Evolutionary conservation across 768 basidiomycete genomes (phyloP).

Genomic region (Hebeloma cylindrosporum): DNA sequence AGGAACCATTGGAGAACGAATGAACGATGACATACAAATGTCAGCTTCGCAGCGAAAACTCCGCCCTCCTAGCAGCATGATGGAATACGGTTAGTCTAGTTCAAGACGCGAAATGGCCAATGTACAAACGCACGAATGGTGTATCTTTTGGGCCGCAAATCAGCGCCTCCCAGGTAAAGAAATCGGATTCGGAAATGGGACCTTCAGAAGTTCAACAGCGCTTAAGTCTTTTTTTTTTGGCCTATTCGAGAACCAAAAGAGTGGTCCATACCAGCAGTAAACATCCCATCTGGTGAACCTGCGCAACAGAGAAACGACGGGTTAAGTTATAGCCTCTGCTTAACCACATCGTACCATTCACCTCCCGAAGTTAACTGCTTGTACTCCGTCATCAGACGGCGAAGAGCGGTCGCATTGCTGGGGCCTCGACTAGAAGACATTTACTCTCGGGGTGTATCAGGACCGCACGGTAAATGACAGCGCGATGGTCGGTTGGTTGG

Average conservation of each 20-base stretch:
- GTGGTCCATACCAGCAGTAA: constrained; percentile 69
- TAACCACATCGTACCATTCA: constrained; percentile 26
- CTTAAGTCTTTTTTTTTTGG: background rate
- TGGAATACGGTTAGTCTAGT: too few relatives aligned
- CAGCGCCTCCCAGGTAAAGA: constrained; percentile 95
- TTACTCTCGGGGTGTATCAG: too few relatives aligned
- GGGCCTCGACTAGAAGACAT: constrained; percentile 40
- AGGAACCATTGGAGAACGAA: constrained; percentile 28
- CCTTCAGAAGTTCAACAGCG: constrained; percentile 48
- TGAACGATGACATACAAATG: constrained; percentile 65
- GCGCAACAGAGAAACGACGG: background rate
- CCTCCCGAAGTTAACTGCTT: constrained; percentile 82
- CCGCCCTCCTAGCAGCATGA: constrained; percentile 75
- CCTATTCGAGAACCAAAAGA: background rate
- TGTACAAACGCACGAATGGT: constrained; percentile 67
- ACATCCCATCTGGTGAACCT: constrained; percentile 95
- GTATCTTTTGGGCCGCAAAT: constrained; percentile 94
- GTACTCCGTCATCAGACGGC: constrained; percentile 92
- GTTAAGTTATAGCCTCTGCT: background rate
- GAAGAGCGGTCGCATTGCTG: constrained; percentile 68
- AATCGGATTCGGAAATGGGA: constrained; percentile 87
- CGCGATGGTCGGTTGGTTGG: too few relatives aligned
- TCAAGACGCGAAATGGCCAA: background rate
- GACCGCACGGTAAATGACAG: too few relatives aligned
- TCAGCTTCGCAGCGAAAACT: constrained; percentile 87